These are phyloP conservation scores for Phytophthora melonis DNA, from an alignment of 352 stramenopile genomes.

Conservation along the genomic window DNA sequence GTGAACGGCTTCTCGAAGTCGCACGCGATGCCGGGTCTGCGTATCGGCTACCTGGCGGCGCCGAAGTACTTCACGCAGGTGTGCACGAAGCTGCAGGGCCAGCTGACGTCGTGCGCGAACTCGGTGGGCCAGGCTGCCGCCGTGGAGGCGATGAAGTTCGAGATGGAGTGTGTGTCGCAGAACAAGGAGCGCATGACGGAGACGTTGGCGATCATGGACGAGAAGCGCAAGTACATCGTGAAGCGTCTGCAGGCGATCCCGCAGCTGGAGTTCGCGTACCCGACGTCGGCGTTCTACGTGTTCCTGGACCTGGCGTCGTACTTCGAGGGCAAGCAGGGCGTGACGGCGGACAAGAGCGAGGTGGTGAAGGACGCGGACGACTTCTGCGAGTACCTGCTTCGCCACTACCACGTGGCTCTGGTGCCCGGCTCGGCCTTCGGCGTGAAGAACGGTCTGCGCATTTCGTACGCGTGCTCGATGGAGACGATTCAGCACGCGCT, in stretches of 20 bases:
- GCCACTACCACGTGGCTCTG: slow-evolving; percentile 93
- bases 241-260: slow-evolving; percentile 86
- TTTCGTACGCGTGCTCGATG: slow-evolving; percentile 97
- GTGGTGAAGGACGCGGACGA: slow-evolving; percentile 65
- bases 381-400: slow-evolving; percentile 94
- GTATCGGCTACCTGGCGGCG: slow-evolving; percentile 93
- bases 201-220: slow-evolving; percentile 64
- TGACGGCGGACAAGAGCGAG: slow-evolving; percentile 51
- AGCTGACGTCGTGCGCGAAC: slow-evolving; percentile 96
- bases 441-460: slow-evolving; percentile 91
- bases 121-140: slow-evolving; percentile 93
- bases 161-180: slow-evolving; percentile 70
- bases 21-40: slow-evolving; percentile 96
- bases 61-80: slow-evolving; percentile 87
- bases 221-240: slow-evolving; percentile 94
- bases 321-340: slow-evolving; percentile 68
- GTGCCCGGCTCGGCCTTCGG: slow-evolving; percentile 97
- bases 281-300: slow-evolving; percentile 96
- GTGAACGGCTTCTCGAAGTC: slow-evolving; percentile 98
- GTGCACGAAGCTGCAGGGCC: slow-evolving; percentile 94
- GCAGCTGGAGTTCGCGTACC: slow-evolving; percentile 84
- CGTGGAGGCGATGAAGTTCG: slow-evolving; percentile 89
- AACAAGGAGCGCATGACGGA: slow-evolving; percentile 63
- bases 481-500: slow-evolving; percentile 82
- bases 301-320: slow-evolving; percentile 92